Conservation (phyloP, 345 rosid genomes). For the Combretum micranthum region DNA sequence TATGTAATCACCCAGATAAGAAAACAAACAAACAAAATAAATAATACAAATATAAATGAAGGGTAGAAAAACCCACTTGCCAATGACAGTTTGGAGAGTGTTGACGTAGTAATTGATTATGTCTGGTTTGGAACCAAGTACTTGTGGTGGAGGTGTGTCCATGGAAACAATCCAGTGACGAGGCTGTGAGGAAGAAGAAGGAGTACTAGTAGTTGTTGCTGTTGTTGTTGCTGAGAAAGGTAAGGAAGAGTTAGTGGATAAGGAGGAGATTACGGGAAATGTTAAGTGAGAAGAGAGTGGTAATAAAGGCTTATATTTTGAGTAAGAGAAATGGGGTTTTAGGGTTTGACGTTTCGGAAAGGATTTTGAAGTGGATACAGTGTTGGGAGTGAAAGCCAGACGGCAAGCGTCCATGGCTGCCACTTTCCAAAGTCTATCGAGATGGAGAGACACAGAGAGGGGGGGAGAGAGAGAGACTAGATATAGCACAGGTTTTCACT, state of each 20-base stretch:
- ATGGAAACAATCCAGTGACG: conserved; percentile 60
- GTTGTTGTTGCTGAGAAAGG: conserved; percentile 13
- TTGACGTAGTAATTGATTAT: conserved; percentile 53
- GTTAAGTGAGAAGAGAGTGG: too few relatives aligned
- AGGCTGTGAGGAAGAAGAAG: conserved; percentile 14
- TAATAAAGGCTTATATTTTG: too few relatives aligned
- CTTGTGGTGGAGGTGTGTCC: conserved; percentile 38
- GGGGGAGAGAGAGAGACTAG: too few relatives aligned
- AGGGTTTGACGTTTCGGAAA: too few relatives aligned
- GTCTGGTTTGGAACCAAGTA: conserved; percentile 39
- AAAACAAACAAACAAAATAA: neutral
- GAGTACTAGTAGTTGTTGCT: conserved; percentile 17
- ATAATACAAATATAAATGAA: conserved; percentile 4
- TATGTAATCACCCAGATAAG: neutral
- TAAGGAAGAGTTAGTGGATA: neutral
- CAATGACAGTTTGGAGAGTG: conserved; percentile 43
- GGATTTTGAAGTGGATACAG: neutral
- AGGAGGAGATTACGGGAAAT: neutral
- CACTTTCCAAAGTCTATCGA: neutral
- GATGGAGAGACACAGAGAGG: too few relatives aligned
- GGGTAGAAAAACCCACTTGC: conserved; percentile 38
- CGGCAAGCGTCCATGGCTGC: conserved; percentile 7
- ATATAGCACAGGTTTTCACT: too few relatives aligned
- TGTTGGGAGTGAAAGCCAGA: neutral
- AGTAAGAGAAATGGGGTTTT: too few relatives aligned